A percentile compares a stretch with the other conserved stretches of the same genome.
phyloP scores from a whole-genome alignment of 108 stramenopile genomes.

The Phaeodactylum tricornutum region DNA sequence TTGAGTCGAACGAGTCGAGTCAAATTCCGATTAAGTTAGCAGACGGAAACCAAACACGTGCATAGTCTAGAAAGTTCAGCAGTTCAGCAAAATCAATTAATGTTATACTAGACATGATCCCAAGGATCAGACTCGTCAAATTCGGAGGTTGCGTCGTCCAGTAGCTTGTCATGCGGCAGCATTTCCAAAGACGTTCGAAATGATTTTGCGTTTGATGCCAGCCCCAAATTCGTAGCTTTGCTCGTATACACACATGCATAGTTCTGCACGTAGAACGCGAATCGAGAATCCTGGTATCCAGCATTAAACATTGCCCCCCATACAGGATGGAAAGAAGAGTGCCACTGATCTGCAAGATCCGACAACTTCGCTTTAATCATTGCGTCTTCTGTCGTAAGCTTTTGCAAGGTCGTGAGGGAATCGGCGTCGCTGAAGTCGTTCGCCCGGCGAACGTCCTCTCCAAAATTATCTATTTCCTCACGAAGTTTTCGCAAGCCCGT shows the following conservation, averaged over 20 bases:
- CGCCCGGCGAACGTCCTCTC: constrained; percentile 26
- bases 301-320: constrained; percentile 89
- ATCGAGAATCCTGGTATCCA: constrained; percentile 92
- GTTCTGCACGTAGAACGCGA: constrained; percentile 87
- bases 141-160: constrained; percentile 13
- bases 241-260: constrained; percentile 94
- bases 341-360: constrained; percentile 44
- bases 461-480: constrained; percentile 44
- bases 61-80: too few species aligned
- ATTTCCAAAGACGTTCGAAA: constrained; percentile 66
- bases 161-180: constrained; percentile 61
- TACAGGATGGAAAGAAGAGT: constrained; percentile 62
- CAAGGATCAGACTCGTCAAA: constrained; percentile 19
- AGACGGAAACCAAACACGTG: too few species aligned
- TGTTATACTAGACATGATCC: too few species aligned
- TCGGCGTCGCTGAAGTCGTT: constrained; percentile 19
- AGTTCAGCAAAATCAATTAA: too few species aligned
- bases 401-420: constrained; percentile 26
- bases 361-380: constrained; percentile 49
- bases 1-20: too few species aligned
- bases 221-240: constrained; percentile 82
- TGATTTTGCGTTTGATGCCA: constrained; percentile 38
- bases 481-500: constrained; percentile 45
- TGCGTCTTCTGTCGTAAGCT: constrained; percentile 61
- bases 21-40: too few species aligned